Evolutionary conservation across 768 basidiomycete genomes (phyloP), one percentile per base, ranked within the genome.

Genomic region (Trametes sanguinea): DNA sequence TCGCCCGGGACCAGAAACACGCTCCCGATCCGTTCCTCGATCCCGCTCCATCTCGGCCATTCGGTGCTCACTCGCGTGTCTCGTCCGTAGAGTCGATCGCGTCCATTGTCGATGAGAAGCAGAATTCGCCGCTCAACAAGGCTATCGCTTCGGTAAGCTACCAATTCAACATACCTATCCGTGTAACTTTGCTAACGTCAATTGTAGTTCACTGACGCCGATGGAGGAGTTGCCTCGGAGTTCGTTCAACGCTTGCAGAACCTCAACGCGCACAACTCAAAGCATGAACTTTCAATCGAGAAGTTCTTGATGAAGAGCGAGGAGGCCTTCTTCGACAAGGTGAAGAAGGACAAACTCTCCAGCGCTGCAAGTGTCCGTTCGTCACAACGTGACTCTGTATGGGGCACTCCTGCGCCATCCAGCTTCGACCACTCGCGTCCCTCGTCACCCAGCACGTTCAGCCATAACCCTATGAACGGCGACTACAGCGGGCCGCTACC

Each of bases 41-140:
- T 39, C 79, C 78, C 44, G 77, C 84, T 7, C 92, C 92, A 8
- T 78, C 75, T 33, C 82, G 83, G 62, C 92, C 94, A 1, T 95
- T 96, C 74, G 91, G 91, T 54, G 67, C 78, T 10, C 91, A 94
- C 72, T 93, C 90, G 44, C 83, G 94, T 5, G 82, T 84, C 6
- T 87, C 88, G 0, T 95, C 93, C 1, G 86, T 90, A n/a, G 95
- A 96, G 69, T 94, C 93, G 5, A 95, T 96, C 58, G 86, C 90
- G 13, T 89, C 92, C 3, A 94, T 96, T 55, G 89, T 94, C 33
- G 93, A 95, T 64, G 94, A 96, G 68, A 96, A 96, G 78, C 79
- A 81, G 1, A 90, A 90, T 64, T 94, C 95, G 27, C 94, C 95
- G 10, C 78, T 96, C 61, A 97, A 97, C 78, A 96, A 95, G 76